Evolutionary conservation across 441 rosid species (phyloP).

Genomic region (Dalechampia spathulata): DNA sequence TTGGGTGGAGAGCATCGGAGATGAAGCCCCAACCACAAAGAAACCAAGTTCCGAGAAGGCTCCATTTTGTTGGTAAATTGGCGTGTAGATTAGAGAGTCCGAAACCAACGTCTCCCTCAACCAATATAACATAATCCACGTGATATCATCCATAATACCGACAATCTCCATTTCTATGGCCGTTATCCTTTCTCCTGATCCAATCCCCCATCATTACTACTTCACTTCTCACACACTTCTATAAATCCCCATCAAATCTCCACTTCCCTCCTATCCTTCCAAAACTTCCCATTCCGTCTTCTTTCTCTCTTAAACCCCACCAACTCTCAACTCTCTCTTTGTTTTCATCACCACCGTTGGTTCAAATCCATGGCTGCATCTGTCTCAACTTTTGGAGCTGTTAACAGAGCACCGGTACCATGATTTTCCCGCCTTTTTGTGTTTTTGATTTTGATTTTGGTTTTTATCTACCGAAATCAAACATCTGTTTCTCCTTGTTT

Average conservation of each 20-base stretch:
- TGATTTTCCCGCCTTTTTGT: conserved; percentile 19
- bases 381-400: conserved; percentile 27
- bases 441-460: not conserved
- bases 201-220: too few species aligned
- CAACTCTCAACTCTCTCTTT: not conserved
- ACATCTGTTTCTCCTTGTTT: not conserved
- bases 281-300: conserved; percentile 12
- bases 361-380: conserved; percentile 29
- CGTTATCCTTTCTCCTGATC: too few species aligned
- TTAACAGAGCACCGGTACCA: conserved; percentile 26
- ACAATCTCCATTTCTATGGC: conserved; percentile 16
- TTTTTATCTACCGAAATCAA: not conserved
- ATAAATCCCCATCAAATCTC: conserved; percentile 7
- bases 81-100: not conserved
- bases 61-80: conserved; percentile 17
- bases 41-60: conserved; percentile 16
- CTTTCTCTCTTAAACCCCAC: conserved; percentile 9
- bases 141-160: too few species aligned
- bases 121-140: too few species aligned
- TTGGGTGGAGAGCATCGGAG: conserved; percentile 13
- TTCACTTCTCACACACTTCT: not conserved
- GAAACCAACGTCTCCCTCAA: conserved; percentile 17
- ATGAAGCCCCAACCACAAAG: conserved; percentile 12
- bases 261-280: conserved; percentile 20
- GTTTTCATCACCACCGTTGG: conserved; percentile 15